Conservation (phyloP, 345 rosid species). For the Punica granatum region DNA sequence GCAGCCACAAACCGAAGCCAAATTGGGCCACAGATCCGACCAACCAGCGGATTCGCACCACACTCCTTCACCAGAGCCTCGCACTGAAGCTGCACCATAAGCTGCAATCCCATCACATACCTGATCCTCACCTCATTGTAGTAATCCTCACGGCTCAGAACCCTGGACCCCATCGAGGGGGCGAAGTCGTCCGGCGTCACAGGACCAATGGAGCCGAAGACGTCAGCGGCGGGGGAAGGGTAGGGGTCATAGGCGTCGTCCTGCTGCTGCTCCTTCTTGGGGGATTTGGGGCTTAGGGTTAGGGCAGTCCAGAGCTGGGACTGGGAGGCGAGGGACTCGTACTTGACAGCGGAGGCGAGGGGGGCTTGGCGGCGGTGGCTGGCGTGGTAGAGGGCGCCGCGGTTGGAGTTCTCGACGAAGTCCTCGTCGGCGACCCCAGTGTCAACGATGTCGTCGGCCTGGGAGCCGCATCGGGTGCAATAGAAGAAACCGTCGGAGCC, state of each 20-base stretch:
- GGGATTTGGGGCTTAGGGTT: constrained; percentile 9
- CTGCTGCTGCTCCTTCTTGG: constrained; percentile 16
- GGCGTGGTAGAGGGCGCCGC: constrained; percentile 38
- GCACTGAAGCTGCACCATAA: constrained; percentile 65
- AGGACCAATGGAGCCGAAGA: constrained; percentile 22
- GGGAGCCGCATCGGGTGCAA: constrained; percentile 40
- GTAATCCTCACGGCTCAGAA: constrained; percentile 43
- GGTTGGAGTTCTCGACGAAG: constrained; percentile 34
- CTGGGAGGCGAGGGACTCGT: constrained; percentile 22
- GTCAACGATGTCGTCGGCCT: constrained; percentile 36
- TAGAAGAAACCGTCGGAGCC: constrained; percentile 48
- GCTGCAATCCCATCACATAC: constrained; percentile 58
- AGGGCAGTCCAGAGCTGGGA: constrained; percentile 36
- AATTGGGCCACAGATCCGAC: constrained; percentile 47
- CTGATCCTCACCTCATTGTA: constrained; percentile 56
- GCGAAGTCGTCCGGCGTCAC: constrained; percentile 47
- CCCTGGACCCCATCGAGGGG: background rate
- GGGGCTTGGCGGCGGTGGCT: constrained; percentile 25
- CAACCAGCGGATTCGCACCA: constrained; percentile 49
- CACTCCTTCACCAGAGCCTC: constrained; percentile 59
- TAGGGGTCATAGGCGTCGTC: background rate
- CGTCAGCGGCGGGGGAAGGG: background rate
- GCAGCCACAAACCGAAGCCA: constrained; percentile 47
- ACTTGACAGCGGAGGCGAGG: constrained; percentile 9
- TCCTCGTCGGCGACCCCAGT: constrained; percentile 61